Conservation (phyloP, 2,329 filamentous ascomycete genomes). For the Furcasterigmium sp. region DNA sequence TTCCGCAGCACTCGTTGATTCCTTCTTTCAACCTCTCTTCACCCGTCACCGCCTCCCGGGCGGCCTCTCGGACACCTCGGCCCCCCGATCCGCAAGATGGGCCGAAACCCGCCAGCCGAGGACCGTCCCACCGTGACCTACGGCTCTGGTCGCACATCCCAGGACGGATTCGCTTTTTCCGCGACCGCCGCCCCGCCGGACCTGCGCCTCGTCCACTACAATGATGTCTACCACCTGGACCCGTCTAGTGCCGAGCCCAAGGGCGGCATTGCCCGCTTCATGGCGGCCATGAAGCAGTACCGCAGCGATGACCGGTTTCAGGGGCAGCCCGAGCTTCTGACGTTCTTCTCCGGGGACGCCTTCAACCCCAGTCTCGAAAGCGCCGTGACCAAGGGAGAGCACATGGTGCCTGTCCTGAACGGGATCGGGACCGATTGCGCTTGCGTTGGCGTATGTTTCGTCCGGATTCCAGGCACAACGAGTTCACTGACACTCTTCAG, state of each 20-base stretch:
- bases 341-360: constrained; percentile 85
- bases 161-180: constrained; percentile 3
- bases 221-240: constrained; percentile 91
- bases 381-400: constrained; percentile 81
- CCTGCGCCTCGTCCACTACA: constrained; percentile 82
- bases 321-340: constrained; percentile 62
- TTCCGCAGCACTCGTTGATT: too few species aligned
- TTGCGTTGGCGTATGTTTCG: constrained; percentile 66
- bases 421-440: constrained; percentile 70
- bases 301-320: constrained; percentile 54
- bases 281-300: constrained; percentile 73
- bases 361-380: constrained; percentile 91
- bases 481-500: constrained; percentile 27
- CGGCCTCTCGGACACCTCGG: not conserved
- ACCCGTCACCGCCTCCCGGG: too few species aligned
- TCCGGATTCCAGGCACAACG: not conserved
- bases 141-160: constrained; percentile 17
- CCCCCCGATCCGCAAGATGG: too few species aligned
- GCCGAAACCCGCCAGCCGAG: constrained; percentile 8
- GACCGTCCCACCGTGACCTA: constrained; percentile 19
- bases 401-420: constrained; percentile 87
- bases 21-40: too few species aligned
- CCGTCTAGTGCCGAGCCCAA: constrained; percentile 70
- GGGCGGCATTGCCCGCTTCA: constrained; percentile 76
- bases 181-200: constrained; percentile 45